Evolutionary conservation across 2,329 filamentous ascomycete genomes (phyloP).

Genomic region (Reticulascus tulasneorum): DNA sequence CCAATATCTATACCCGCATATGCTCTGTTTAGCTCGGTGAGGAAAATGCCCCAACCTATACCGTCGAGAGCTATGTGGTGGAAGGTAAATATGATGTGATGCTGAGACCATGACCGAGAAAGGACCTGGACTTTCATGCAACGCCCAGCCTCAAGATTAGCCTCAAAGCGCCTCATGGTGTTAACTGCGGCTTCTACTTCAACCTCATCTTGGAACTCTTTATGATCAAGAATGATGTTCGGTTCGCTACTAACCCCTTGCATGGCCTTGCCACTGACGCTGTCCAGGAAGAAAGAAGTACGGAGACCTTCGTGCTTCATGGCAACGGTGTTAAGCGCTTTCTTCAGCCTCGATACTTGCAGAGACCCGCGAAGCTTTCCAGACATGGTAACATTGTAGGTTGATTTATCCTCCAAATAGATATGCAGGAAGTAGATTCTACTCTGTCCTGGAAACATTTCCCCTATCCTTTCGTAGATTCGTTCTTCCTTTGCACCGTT

Average conservation of each 20-base stretch:
- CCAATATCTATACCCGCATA: background rate
- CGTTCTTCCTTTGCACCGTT: too few species aligned
- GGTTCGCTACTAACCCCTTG: too few species aligned
- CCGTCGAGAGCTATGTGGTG: conserved; percentile 4
- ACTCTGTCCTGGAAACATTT: too few species aligned
- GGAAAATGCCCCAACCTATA: background rate
- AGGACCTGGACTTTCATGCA: too few species aligned
- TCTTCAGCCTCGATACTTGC: conserved; percentile 21
- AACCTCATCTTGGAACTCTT: too few species aligned
- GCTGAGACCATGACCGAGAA: too few species aligned
- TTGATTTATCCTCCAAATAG: conserved; percentile 29
- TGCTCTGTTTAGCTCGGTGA: background rate
- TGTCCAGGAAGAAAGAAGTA: conserved; percentile 20
- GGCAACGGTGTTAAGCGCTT: conserved; percentile 26
- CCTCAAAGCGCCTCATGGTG: too few species aligned
- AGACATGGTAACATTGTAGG: conserved; percentile 33
- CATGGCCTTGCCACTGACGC: too few species aligned
- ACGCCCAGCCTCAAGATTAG: too few species aligned
- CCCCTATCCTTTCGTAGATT: too few species aligned
- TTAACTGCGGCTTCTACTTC: too few species aligned
- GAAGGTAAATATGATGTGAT: background rate
- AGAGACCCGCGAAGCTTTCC: conserved; percentile 29
- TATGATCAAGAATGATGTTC: too few species aligned
- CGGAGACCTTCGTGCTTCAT: conserved; percentile 28
- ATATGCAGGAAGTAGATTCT: conserved; percentile 35